phyloP scores from a whole-genome alignment of 192 early-diverging fungal species.

The Backusella liffmaniae region DNA sequence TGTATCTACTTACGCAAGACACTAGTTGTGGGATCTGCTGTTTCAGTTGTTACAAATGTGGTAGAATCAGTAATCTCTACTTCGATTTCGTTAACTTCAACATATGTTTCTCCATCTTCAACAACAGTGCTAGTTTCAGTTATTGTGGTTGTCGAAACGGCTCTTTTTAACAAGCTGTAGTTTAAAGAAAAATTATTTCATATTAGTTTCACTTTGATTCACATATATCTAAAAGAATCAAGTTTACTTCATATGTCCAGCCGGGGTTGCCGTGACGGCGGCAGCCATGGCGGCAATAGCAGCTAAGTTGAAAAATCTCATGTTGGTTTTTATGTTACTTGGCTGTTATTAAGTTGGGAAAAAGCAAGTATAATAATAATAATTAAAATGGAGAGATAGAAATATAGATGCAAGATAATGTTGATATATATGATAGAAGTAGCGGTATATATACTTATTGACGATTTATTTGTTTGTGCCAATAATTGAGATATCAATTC shows the following conservation, averaged over 20 bases:
- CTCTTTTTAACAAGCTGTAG: not conserved
- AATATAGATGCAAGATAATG: conserved; percentile 2
- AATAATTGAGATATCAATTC: not conserved
- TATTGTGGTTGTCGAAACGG: not conserved
- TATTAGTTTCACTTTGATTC: not conserved
- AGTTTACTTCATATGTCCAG: not conserved
- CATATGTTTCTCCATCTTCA: not conserved
- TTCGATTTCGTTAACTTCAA: not conserved
- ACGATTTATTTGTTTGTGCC: not conserved
- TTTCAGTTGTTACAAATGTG: not conserved
- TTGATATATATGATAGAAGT: not conserved
- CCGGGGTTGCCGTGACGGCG: not conserved
- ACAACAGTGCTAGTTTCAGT: not conserved
- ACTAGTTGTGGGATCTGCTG: not conserved
- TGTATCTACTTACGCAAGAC: not conserved
- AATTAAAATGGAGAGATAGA: not conserved
- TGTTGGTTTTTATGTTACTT: not conserved
- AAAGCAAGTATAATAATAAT: not conserved
- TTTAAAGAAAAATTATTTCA: not conserved
- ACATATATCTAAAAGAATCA: not conserved
- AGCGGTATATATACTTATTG: not conserved
- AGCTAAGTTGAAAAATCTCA: not conserved
- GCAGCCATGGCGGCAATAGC: not conserved
- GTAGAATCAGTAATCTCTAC: not conserved
- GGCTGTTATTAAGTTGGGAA: not conserved